phyloP scores from a whole-genome alignment of 768 basidiomycete genomes.

The Sutorius australiensis region DNA sequence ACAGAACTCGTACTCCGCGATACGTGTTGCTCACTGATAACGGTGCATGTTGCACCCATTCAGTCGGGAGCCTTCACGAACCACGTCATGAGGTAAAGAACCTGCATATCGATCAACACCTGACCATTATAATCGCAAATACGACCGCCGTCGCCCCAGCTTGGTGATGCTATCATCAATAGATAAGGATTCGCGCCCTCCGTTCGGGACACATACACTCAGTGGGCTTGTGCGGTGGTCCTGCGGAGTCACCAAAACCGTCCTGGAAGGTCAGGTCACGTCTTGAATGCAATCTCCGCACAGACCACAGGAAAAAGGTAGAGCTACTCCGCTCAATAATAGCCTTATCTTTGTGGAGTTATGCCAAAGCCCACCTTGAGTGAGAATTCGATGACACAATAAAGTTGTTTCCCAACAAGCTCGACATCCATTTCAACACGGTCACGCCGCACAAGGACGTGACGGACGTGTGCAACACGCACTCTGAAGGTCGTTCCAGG shows the following conservation, averaged over 20 bases:
- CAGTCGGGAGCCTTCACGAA: background rate
- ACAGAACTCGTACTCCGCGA: background rate
- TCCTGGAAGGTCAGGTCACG: background rate
- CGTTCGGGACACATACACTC: too few species aligned
- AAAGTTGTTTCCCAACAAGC: background rate
- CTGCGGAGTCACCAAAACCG: background rate
- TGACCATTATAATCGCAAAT: background rate
- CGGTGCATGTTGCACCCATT: too few species aligned
- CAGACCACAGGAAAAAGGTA: background rate
- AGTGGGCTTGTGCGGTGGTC: too few species aligned
- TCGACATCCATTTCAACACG: background rate
- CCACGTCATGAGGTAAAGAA: background rate
- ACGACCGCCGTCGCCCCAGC: background rate
- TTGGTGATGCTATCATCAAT: background rate
- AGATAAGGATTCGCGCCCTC: too few species aligned
- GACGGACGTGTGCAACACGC: background rate
- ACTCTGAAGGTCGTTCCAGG: too few species aligned
- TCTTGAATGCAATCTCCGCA: background rate
- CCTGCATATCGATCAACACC: background rate
- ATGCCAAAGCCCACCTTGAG: background rate
- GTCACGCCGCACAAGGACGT: background rate
- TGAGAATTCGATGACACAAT: background rate
- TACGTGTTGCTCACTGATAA: background rate
- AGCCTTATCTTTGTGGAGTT: background rate
- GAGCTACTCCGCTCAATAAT: background rate